Evolutionary conservation across 2,329 filamentous ascomycete genomes (phyloP), one percentile per base, ranked within the genome.

Genomic region (Penicillium hordei): DNA sequence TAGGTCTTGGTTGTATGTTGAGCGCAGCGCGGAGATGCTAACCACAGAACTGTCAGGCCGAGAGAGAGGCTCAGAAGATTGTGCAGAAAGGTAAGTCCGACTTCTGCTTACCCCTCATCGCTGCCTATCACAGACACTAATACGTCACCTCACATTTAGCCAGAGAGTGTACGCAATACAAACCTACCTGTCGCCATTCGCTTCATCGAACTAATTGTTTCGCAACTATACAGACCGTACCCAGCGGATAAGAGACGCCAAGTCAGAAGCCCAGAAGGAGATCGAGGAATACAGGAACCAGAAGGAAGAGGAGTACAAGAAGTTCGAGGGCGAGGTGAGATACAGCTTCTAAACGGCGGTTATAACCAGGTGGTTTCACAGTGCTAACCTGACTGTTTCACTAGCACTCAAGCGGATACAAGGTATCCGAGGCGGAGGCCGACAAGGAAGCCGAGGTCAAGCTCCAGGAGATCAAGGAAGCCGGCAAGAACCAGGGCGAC

Each of bases 41-140:
- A 65, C 44, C 9, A 34, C 54, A 52, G 50, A 53, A 13, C 58
- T 52, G 17, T 8, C 68, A 97, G 93, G 93, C 94, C 70, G 94
- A 99, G 85, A 89, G 92, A 79, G 93, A 97, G 78, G 94, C 94
- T 61, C 93, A 96, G 80, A 97, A 97, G 85, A 99, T 99, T 76
- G 93, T 99, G 58, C 93, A 97, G 78, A 92, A 94, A 85, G 90
- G 93, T 95, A 77, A 60, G 81, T 75, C 38, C 39, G 40, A 29
- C 21, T 5, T 21, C 39, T 27, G 21, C 40, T 38, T 29, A 2
- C 23, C 53, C 51, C 40, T 45, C 36, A 44, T 46, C 31, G 15
- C 38, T 25, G 25, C 39, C 23, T 46, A 46, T 48, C 31, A 31
- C 48, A 39, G 52, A 56, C 60, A 63, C 66, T 71, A 58, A 70